Evolutionary conservation across 2,329 filamentous ascomycete species (phyloP).

Genomic region (Raffaelea ambrosiae): DNA sequence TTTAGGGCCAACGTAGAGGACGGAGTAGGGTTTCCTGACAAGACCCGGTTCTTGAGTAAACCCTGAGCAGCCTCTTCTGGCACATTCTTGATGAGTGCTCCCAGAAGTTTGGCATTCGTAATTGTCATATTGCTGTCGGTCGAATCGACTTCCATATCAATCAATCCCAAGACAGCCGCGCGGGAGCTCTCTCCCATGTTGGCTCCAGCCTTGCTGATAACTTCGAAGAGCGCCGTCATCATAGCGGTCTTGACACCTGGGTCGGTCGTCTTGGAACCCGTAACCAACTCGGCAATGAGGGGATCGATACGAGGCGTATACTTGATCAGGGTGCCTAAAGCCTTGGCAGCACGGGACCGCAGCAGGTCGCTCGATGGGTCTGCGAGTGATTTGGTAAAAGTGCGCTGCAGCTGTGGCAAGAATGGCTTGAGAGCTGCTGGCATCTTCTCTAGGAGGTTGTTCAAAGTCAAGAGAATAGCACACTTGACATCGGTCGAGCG

Average conservation of each 20-base stretch:
- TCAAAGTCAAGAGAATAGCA: conserved; percentile 86
- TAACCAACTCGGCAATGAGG: conserved; percentile 81
- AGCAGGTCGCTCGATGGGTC: conserved; percentile 87
- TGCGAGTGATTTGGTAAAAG: conserved; percentile 91
- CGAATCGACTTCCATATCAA: conserved; percentile 75
- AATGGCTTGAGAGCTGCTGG: conserved; percentile 93
- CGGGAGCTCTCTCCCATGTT: conserved; percentile 94
- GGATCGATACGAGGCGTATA: conserved; percentile 93
- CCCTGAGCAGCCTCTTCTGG: conserved; percentile 57
- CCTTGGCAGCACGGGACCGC: conserved; percentile 82
- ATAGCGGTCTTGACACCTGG: conserved; percentile 86
- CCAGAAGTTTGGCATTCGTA: conserved; percentile 83
- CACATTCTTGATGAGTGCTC: conserved; percentile 81
- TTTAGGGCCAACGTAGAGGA: conserved; percentile 82
- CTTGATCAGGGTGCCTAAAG: conserved; percentile 89
- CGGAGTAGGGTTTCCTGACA: conserved; percentile 66
- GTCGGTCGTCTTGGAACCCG: conserved; percentile 88
- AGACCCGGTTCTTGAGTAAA: conserved; percentile 62
- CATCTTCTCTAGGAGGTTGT: conserved; percentile 94
- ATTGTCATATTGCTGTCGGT: conserved; percentile 72
- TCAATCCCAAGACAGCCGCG: conserved; percentile 75
- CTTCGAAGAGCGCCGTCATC: conserved; percentile 93
- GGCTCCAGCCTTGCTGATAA: conserved; percentile 84
- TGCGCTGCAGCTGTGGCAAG: conserved; percentile 89
- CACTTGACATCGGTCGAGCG: conserved; percentile 93